These are phyloP conservation scores for Leucocoprinus sp. DNA, from an alignment of 768 basidiomycete species.

Conservation along the genomic window DNA sequence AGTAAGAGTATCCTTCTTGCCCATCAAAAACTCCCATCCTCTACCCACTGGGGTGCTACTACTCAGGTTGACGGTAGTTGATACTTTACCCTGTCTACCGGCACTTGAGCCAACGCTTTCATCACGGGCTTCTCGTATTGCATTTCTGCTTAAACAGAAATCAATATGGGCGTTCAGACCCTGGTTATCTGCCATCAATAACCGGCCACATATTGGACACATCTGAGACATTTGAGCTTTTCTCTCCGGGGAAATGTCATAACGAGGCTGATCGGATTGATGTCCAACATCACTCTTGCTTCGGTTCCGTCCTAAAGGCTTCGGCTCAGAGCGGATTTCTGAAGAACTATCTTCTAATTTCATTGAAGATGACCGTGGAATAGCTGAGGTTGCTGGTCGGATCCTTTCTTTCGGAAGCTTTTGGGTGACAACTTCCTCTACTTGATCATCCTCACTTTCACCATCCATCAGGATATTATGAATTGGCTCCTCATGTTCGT, in stretches of 20 bases:
- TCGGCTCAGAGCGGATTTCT: background rate
- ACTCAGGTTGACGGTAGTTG: background rate
- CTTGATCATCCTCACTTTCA: conserved; percentile 13
- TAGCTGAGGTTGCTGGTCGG: conserved; percentile 20
- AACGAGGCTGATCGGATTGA: conserved; percentile 5
- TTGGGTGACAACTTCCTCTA: conserved; percentile 9
- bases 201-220: conserved; percentile 69
- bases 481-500: conserved; percentile 42
- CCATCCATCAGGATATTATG: conserved; percentile 16
- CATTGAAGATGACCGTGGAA: conserved; percentile 14
- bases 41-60: background rate
- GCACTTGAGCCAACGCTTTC: conserved; percentile 21
- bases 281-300: conserved; percentile 17
- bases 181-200: conserved; percentile 61
- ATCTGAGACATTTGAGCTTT: conserved; percentile 41
- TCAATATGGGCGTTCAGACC: conserved; percentile 85
- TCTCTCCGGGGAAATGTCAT: background rate
- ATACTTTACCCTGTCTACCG: background rate
- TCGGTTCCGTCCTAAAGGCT: conserved; percentile 11
- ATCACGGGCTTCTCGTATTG: conserved; percentile 64
- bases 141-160: conserved; percentile 74
- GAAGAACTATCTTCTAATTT: background rate
- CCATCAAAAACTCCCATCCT: conserved; percentile 2
- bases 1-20: background rate
- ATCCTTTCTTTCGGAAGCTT: conserved; percentile 10